Base-by-base conservation (phyloP, 192 early-diverging fungal genomes). In the Rhizophlyctis rosea region DNA sequence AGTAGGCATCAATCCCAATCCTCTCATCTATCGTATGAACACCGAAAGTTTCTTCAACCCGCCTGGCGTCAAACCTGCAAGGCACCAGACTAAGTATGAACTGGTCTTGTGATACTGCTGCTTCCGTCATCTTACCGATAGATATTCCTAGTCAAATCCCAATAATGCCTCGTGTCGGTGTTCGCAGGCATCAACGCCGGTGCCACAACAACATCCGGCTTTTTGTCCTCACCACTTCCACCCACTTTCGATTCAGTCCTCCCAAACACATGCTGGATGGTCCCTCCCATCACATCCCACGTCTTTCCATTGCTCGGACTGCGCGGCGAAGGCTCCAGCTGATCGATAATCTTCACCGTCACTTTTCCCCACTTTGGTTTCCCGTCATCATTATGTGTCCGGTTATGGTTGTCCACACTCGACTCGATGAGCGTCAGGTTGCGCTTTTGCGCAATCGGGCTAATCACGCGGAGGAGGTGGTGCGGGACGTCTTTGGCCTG, bases 141-240 rank as follows among this genome's bases (percentile, higher is more conserved):
- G 51, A 79, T 73, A 54, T 79, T 62, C 34, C 63, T 34, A 21
- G 70, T 61, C 63, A 79, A 34, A 34, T 58, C 33, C 70, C 66
- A 73, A 57, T 69, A 72, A 44, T 69, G 60, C 14, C 72, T 34
- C 18, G 73, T 75, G 53, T 75, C 77, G 1, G 77, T 79, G 62
- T 79, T 79, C 32, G 67, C 73, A 4, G 64, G 47, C 70, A 70
- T 70, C 16, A 79, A 32, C 23, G 49, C 58, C 4, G 77, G 77
- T 13, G 62, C 29, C 5, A 79, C 77, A 30, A 73, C 48, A 28
- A 68, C 36, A 3, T 32, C 34, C n/a, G n/a, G n/a, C n/a, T n/a
- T n/a, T 29, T 28, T 58, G 27, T 49, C 51, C 25, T n/a, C 25
- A 21, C 4, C 34, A 21, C 18, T 34, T 28, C 50, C 23, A 13